Percentiles rank a stretch among this genome's conserved stretches.
Evolutionary conservation across 305 asterid genomes (phyloP).

Genomic region (Solanum aculeatissimum): DNA sequence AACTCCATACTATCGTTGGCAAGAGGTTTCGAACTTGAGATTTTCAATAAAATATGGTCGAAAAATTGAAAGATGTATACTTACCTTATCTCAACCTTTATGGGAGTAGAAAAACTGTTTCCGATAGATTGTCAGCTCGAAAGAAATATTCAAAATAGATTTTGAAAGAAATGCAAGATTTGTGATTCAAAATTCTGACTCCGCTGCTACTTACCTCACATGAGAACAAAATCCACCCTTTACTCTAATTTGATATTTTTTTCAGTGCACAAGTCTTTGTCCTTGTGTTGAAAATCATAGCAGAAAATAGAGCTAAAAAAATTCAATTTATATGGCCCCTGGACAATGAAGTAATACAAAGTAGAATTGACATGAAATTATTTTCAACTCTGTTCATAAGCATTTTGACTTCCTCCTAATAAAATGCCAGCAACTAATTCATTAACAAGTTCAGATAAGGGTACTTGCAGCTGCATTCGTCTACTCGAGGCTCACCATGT

Average conservation of each 20-base stretch:
- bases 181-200: neutral
- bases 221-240: conserved; percentile 28
- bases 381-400: neutral
- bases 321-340: neutral
- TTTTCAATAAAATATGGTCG: too few species aligned
- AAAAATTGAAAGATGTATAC: neutral
- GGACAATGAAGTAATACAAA: neutral
- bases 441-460: conserved; percentile 7
- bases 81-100: too few species aligned
- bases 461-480: neutral
- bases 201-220: neutral
- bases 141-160: neutral
- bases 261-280: conserved; percentile 2
- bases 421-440: neutral
- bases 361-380: neutral
- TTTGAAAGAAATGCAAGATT: neutral
- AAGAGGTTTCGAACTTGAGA: too few species aligned
- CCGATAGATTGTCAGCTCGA: neutral
- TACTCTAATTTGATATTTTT: neutral
- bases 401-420: neutral
- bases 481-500: neutral
- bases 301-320: neutral
- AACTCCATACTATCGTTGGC: too few species aligned
- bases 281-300: conserved; percentile 13
- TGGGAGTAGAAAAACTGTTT: neutral